Evolutionary conservation across 2,329 filamentous ascomycete species (phyloP), one percentile per base, ranked within the genome.

Genomic region (Paraconiothyrium brasiliense): DNA sequence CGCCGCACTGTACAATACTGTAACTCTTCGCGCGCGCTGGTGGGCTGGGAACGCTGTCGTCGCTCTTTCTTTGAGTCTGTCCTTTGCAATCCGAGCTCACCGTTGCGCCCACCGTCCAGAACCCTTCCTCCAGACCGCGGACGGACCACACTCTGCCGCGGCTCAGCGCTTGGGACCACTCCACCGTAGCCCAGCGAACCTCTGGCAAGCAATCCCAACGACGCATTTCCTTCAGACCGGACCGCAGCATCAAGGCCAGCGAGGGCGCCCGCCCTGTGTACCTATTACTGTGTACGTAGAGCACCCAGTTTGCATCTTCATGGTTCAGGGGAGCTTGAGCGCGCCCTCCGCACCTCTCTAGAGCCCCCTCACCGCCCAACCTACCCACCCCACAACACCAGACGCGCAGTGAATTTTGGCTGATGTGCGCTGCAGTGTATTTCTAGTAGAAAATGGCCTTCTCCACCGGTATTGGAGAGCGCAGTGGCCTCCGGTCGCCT

Each of bases 401-500:
- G 54, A 58, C 61, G 54, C 60, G 61, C 62, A 39, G 59, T 54
- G 61, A 59, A 63, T 63, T 59, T 58, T 60, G 63, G 69, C 75
- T 78, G 74, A 78, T 49, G 48, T 50, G 14, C 32, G 20, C n/a
- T 44, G 52, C 71, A 77, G 75, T 78, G 75, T 77, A 77, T 76
- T 77, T 77, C 67, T 78, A 77, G 71, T 68, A 71, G 62, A 62
- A 71, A 54, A 91, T 91, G 89, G 86, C 88, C 69, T 90, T 87
- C 80, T 86, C 86, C 69, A 84, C 86, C 75, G 84, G 85, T 74
- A 80, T 87, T 76, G 87, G 82, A 75, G 87, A 88, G 73, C 84
- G 86, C 77, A 91, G 92, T 86, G 92, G 94, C 81, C 93, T 80
- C 89, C 91, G 80, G 56, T 92, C 92, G 70, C 88, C 92, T 59